Evolutionary conservation across 2,329 filamentous ascomycete species (phyloP).

Genomic region (Colletotrichum sp.): DNA sequence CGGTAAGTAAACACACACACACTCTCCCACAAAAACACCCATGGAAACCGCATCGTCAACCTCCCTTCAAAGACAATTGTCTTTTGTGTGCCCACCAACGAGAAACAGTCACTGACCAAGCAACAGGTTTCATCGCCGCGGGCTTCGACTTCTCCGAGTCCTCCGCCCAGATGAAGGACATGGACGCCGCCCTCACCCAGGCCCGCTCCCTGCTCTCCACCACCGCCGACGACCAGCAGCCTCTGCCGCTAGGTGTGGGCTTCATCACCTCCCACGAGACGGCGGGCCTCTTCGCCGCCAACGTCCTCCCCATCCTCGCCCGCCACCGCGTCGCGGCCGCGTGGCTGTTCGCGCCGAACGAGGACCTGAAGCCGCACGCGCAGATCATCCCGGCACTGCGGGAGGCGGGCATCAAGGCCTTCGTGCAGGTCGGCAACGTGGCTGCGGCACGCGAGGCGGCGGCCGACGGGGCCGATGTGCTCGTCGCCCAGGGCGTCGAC

Average conservation of each 20-base stretch:
- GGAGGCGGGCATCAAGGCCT: slow-evolving; percentile 49
- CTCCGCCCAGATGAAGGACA: slow-evolving; percentile 35
- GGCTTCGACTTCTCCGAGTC: slow-evolving; percentile 31
- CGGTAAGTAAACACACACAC: slow-evolving; percentile 26
- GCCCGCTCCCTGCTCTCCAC: slow-evolving; percentile 30
- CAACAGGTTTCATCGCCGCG: slow-evolving; percentile 37
- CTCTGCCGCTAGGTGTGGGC: slow-evolving; percentile 62
- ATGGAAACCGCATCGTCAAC: background rate
- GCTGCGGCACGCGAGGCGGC: slow-evolving; percentile 55
- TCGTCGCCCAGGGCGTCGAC: slow-evolving; percentile 69
- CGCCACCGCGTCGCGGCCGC: slow-evolving; percentile 62
- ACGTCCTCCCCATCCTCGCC: slow-evolving; percentile 55
- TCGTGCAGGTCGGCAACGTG: slow-evolving; percentile 68
- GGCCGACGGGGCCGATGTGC: slow-evolving; percentile 56
- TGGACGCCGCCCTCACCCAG: slow-evolving; percentile 36
- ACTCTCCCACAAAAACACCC: background rate
- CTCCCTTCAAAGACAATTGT: background rate
- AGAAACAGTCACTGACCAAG: background rate
- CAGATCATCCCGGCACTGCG: slow-evolving; percentile 41
- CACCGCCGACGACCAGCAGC: slow-evolving; percentile 12
- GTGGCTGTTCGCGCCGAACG: slow-evolving; percentile 70
- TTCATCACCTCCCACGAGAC: slow-evolving; percentile 62
- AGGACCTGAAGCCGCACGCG: slow-evolving; percentile 41
- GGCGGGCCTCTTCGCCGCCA: slow-evolving; percentile 41
- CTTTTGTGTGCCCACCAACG: background rate